Conservation (phyloP, 805 yeast genomes). For the Lipomyces japonicus region DNA sequence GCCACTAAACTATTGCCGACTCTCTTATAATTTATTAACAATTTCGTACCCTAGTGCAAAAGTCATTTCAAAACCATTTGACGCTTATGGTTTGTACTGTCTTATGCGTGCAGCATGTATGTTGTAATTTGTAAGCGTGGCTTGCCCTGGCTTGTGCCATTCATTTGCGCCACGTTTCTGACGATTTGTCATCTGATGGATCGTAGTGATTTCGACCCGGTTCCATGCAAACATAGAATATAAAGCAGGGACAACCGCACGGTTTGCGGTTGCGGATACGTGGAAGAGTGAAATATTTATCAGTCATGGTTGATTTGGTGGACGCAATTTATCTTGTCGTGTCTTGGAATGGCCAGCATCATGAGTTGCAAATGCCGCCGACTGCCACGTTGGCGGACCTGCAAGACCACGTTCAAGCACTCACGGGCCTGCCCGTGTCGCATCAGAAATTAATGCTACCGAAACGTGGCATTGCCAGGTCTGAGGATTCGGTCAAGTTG, state of each 20-base stretch:
- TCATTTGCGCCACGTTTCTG: too few relatives aligned
- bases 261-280: not conserved
- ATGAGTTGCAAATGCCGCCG: slow-evolving; percentile 8
- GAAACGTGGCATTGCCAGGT: slow-evolving; percentile 31
- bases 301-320: not conserved
- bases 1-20: slow-evolving; percentile 40
- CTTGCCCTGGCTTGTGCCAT: too few relatives aligned
- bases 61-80: too few relatives aligned
- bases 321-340: slow-evolving; percentile 8
- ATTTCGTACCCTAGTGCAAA: too few relatives aligned
- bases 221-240: not conserved
- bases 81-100: too few relatives aligned
- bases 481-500: slow-evolving; percentile 10
- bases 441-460: slow-evolving; percentile 36
- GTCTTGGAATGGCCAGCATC: slow-evolving; percentile 5
- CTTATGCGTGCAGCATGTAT: too few relatives aligned
- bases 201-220: not conserved
- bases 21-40: too few relatives aligned
- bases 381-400: slow-evolving; percentile 26
- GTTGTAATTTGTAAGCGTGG: too few relatives aligned
- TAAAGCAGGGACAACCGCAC: not conserved
- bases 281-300: not conserved
- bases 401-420: slow-evolving; percentile 30
- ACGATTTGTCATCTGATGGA: not conserved
- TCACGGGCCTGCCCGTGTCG: slow-evolving; percentile 34